A percentile compares a stretch with the other conserved stretches of the same genome.
phyloP scores from a whole-genome alignment of 306 rosid species.

The Pueraria montana region DNA sequence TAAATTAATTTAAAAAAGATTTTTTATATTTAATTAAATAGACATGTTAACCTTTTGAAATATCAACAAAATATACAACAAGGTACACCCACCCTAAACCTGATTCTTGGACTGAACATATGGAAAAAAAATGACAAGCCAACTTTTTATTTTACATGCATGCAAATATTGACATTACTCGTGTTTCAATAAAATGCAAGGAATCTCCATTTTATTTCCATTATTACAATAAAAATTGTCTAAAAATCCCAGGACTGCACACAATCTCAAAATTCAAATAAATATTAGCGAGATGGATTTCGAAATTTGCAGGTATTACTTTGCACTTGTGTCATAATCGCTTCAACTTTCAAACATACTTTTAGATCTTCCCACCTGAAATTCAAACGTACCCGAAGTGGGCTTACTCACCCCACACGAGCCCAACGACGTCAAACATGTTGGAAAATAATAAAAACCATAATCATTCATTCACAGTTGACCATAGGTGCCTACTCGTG shows the following conservation, averaged over 20 bases:
- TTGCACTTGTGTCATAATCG: background rate
- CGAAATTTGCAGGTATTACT: background rate
- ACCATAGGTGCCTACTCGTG: too few relatives aligned
- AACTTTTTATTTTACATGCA: background rate
- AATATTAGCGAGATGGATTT: background rate
- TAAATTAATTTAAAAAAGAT: too few relatives aligned
- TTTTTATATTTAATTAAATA: too few relatives aligned
- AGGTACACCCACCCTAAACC: background rate
- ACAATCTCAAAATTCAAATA: background rate
- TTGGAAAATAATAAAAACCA: too few relatives aligned
- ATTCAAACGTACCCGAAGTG: too few relatives aligned
- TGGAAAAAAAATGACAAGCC: background rate
- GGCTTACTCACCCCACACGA: too few relatives aligned
- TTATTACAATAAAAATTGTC: background rate
- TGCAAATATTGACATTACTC: background rate
- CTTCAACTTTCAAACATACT: too few relatives aligned
- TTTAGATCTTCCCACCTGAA: too few relatives aligned
- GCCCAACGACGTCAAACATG: too few relatives aligned
- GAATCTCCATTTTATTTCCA: background rate
- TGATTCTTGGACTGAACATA: background rate
- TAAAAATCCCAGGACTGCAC: background rate
- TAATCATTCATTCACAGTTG: too few relatives aligned
- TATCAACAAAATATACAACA: too few relatives aligned
- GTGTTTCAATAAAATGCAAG: background rate
- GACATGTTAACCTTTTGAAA: too few relatives aligned